A percentile compares a stretch with the other conserved stretches of the same genome.
phyloP scores from a whole-genome alignment of 768 basidiomycete species.

The Xerocomellus chrysenteron region DNA sequence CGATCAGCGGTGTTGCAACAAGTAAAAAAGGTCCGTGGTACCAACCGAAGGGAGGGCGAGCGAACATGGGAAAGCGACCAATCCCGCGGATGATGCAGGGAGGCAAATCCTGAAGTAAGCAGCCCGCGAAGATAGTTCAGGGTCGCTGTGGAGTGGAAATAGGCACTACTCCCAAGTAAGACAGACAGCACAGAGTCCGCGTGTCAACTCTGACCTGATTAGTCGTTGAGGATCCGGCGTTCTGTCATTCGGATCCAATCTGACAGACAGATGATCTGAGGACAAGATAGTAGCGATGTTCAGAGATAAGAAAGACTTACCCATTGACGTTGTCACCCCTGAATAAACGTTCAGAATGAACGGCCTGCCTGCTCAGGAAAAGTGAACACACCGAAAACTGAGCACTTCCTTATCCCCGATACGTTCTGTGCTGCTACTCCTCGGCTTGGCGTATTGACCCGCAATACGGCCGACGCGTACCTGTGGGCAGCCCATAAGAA shows the following conservation, averaged over 20 bases:
- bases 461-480: slow-evolving; percentile 89
- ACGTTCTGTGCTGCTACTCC: slow-evolving; percentile 79
- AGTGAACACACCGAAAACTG: slow-evolving; percentile 73
- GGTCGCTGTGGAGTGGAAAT: slow-evolving; percentile 94
- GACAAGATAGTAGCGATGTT: neutral
- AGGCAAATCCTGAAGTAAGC: slow-evolving; percentile 90
- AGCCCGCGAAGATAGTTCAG: slow-evolving; percentile 90
- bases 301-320: slow-evolving; percentile 36
- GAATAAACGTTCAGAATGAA: slow-evolving; percentile 3
- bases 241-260: slow-evolving; percentile 72
- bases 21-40: neutral
- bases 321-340: slow-evolving; percentile 98
- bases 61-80: slow-evolving; percentile 95
- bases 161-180: slow-evolving; percentile 57
- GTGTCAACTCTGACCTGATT: slow-evolving; percentile 49
- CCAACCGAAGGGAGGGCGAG: slow-evolving; percentile 69
- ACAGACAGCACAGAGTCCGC: neutral
- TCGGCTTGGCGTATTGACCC: slow-evolving; percentile 94
- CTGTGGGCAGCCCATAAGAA: slow-evolving; percentile 35
- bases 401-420: slow-evolving; percentile 73
- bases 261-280: slow-evolving; percentile 1
- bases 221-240: slow-evolving; percentile 89
- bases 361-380: neutral
- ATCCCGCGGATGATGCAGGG: slow-evolving; percentile 83
- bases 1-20: slow-evolving; percentile 14